A percentile compares a stretch with the other conserved stretches of the same genome.
These are phyloP conservation scores for Vigna hirtella DNA, from an alignment of 306 rosid species.

Conservation along the genomic window DNA sequence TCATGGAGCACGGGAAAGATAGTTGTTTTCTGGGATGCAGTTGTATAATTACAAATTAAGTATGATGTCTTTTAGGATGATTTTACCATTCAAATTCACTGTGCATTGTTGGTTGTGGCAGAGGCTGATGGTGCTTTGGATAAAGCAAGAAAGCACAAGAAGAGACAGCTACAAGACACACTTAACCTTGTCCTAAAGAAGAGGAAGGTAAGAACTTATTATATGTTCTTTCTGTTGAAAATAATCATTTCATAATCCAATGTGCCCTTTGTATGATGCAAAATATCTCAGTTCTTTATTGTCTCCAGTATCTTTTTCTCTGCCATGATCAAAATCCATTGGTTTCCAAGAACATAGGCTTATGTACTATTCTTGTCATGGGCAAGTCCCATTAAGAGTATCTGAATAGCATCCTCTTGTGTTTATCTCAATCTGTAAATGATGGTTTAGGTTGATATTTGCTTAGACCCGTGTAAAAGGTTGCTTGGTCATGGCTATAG, in stretches of 20 bases:
- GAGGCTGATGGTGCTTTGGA: conserved; percentile 99
- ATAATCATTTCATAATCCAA: conserved; percentile 26
- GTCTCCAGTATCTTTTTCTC: conserved; percentile 23
- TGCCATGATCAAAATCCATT: conserved; percentile 17
- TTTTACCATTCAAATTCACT: conserved; percentile 39
- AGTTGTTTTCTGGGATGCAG: conserved; percentile 18
- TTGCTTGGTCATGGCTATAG: conserved; percentile 6
- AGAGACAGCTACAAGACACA: conserved; percentile 94
- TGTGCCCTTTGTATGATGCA: conserved; percentile 37
- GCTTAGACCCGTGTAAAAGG: conserved; percentile 35
- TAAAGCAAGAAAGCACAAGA: conserved; percentile 99
- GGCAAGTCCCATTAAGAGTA: conserved; percentile 45
- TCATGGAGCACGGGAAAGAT: background rate
- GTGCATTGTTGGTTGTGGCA: conserved; percentile 49
- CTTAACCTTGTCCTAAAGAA: conserved; percentile 90
- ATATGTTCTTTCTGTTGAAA: conserved; percentile 33
- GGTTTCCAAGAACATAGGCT: conserved; percentile 44
- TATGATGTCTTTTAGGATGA: background rate
- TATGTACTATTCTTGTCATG: conserved; percentile 42
- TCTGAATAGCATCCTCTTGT: conserved; percentile 33
- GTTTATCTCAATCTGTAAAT: conserved; percentile 44
- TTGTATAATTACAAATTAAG: conserved; percentile 19
- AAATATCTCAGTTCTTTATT: conserved; percentile 12
- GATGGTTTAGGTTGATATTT: conserved; percentile 38
- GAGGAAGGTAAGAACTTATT: conserved; percentile 71